A percentile compares a stretch with the other conserved stretches of the same genome.
Evolutionary conservation across 2,329 filamentous ascomycete species (phyloP).

Genomic region (Fusarium continuum): DNA sequence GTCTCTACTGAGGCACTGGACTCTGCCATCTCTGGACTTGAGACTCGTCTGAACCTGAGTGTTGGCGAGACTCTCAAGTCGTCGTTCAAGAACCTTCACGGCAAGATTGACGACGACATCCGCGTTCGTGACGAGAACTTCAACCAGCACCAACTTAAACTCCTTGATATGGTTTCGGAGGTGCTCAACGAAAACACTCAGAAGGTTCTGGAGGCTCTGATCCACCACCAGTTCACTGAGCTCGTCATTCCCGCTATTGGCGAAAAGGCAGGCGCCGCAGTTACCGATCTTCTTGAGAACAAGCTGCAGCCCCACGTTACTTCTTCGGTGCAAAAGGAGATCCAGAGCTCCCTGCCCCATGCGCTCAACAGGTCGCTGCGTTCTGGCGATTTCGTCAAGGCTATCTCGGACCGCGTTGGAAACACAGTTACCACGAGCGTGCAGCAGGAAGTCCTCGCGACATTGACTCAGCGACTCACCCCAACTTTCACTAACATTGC

Average conservation of each 20-base stretch:
- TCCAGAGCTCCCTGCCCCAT: slow-evolving; percentile 75
- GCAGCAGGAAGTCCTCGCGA: slow-evolving; percentile 72
- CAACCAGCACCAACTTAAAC: slow-evolving; percentile 61
- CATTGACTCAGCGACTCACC: slow-evolving; percentile 70
- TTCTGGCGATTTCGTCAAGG: slow-evolving; percentile 76
- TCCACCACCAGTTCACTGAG: slow-evolving; percentile 78
- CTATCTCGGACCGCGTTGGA: slow-evolving; percentile 74
- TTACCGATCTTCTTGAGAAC: slow-evolving; percentile 76
- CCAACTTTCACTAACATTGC: slow-evolving; percentile 73
- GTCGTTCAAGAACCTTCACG: slow-evolving; percentile 68
- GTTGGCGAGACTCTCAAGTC: slow-evolving; percentile 63
- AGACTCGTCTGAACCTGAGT: slow-evolving; percentile 59
- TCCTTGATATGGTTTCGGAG: slow-evolving; percentile 66
- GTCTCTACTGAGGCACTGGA: slow-evolving; percentile 61
- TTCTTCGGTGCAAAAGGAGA: slow-evolving; percentile 74
- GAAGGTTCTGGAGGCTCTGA: slow-evolving; percentile 79
- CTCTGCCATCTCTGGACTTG: slow-evolving; percentile 63
- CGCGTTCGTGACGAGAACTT: slow-evolving; percentile 61
- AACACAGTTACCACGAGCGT: slow-evolving; percentile 73
- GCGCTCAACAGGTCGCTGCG: slow-evolving; percentile 66
- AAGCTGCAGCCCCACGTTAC: slow-evolving; percentile 73
- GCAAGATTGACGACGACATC: slow-evolving; percentile 72
- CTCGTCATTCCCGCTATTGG: slow-evolving; percentile 79
- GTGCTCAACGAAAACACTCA: slow-evolving; percentile 71
- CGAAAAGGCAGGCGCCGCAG: slow-evolving; percentile 70